Evolutionary conservation across 805 yeast genomes (phyloP).

Genomic region (Clavispora santaluciae): DNA sequence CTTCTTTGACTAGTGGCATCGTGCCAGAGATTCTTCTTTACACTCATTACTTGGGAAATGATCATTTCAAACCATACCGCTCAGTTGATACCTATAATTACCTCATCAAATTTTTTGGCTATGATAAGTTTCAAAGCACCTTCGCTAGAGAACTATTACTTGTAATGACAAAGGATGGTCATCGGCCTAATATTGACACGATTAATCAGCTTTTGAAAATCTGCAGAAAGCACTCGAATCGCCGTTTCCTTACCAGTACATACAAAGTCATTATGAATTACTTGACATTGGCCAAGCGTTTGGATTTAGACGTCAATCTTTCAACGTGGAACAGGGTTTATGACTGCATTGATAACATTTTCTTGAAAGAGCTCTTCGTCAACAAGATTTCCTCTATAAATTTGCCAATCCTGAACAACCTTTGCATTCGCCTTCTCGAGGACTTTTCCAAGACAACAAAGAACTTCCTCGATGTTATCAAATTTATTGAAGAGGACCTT

Average conservation of each 20-base stretch:
- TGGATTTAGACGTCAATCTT: conserved; percentile 26
- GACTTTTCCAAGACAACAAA: conserved; percentile 31
- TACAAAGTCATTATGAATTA: conserved; percentile 28
- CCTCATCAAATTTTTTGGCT: conserved; percentile 38
- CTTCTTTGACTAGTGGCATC: conserved; percentile 31
- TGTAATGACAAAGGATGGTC: conserved; percentile 40
- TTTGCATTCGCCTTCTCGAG: conserved; percentile 27
- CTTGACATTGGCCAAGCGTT: conserved; percentile 22
- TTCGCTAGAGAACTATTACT: conserved; percentile 36
- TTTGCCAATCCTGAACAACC: conserved; percentile 30
- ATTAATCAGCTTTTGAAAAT: conserved; percentile 33
- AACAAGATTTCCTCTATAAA: conserved; percentile 26
- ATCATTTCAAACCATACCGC: conserved; percentile 24
- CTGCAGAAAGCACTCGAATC: conserved; percentile 27
- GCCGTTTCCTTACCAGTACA: conserved; percentile 30
- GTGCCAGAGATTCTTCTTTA: conserved; percentile 33
- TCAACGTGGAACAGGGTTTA: conserved; percentile 35
- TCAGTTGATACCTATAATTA: conserved; percentile 35
- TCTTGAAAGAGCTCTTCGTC: conserved; percentile 33
- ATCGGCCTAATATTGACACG: conserved; percentile 36
- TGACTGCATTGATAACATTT: conserved; percentile 33
- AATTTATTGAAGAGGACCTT: conserved; percentile 33
- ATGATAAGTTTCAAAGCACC: conserved; percentile 33
- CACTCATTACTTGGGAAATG: conserved; percentile 34
- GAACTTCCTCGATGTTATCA: conserved; percentile 21